These are phyloP conservation scores for Barnettozyma populi DNA, from an alignment of 805 yeast genomes.

Conservation along the genomic window DNA sequence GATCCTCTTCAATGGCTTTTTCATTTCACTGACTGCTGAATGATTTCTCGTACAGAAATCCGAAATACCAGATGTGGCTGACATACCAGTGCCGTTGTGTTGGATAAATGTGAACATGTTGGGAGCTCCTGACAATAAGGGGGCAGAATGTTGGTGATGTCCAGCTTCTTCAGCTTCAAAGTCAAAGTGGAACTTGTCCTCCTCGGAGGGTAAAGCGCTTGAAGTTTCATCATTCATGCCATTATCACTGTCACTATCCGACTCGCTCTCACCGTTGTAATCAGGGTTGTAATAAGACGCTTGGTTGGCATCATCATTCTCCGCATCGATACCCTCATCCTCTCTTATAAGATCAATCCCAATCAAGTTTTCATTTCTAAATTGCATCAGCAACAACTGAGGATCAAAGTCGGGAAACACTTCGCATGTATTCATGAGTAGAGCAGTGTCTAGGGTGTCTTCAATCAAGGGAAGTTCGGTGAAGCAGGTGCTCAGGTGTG, in stretches of 20 bases:
- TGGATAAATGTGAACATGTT: not conserved
- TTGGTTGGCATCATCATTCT: constrained; percentile 4
- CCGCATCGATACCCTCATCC: constrained; percentile 6
- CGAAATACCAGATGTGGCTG: not conserved
- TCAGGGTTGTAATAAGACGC: constrained; percentile 2
- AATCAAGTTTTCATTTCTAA: constrained; percentile 1
- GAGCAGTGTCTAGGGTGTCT: not conserved
- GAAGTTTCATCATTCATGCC: not conserved
- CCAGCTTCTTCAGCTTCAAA: not conserved
- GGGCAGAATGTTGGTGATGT: not conserved
- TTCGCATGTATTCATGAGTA: constrained; percentile 5
- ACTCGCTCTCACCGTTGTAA: not conserved
- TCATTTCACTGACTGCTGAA: not conserved
- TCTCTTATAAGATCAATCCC: constrained; percentile 3
- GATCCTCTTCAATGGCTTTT: constrained; percentile 2
- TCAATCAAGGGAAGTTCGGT: not conserved
- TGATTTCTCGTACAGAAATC: not conserved
- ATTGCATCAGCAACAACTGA: constrained; percentile 4
- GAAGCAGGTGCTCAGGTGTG: not conserved
- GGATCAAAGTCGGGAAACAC: constrained; percentile 10
- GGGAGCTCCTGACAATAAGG: not conserved
- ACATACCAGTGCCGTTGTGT: not conserved
- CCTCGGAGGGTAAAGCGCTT: not conserved
- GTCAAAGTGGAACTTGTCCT: not conserved
- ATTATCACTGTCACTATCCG: not conserved